Conservation (phyloP, 1,284 basidiomycete genomes). For the Malassezia caprae region DNA sequence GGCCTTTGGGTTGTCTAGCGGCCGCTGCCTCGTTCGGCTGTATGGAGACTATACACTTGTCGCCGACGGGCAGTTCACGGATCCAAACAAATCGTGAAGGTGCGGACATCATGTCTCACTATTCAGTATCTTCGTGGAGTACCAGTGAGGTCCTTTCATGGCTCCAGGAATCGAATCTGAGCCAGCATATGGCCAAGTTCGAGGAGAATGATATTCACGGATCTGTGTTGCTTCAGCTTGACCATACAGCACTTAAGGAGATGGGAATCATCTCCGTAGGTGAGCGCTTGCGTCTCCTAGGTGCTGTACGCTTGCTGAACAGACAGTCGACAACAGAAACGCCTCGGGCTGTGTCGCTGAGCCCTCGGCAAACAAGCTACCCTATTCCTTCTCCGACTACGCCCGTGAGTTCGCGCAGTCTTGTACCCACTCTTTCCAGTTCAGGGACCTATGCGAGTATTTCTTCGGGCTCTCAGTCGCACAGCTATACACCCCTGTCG, state of each 20-base stretch:
- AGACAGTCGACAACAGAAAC: constrained; percentile 27
- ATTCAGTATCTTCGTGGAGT: constrained; percentile 18
- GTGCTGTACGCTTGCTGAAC: constrained; percentile 43
- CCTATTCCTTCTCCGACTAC: neutral
- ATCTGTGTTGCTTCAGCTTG: constrained; percentile 35
- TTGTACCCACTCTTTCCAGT: neutral
- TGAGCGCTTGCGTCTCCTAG: constrained; percentile 35
- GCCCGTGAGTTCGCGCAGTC: neutral
- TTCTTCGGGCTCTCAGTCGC: neutral
- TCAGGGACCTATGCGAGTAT: neutral
- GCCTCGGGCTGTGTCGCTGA: constrained; percentile 12
- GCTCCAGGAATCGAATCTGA: constrained; percentile 30
- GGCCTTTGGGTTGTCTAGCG: neutral
- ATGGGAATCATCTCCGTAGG: constrained; percentile 45
- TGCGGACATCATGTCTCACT: neutral
- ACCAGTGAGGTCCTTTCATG: constrained; percentile 27
- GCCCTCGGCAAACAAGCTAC: neutral
- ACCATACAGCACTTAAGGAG: constrained; percentile 37
- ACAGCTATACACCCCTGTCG: neutral
- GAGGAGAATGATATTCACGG: constrained; percentile 41
- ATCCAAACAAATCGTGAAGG: neutral
- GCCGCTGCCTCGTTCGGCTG: neutral
- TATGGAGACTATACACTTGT: neutral
- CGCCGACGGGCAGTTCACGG: neutral
- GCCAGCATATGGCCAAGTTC: constrained; percentile 29